These are phyloP conservation scores for Ceratocystis colombiana DNA, from an alignment of 2,329 filamentous ascomycete species.

Conservation along the genomic window DNA sequence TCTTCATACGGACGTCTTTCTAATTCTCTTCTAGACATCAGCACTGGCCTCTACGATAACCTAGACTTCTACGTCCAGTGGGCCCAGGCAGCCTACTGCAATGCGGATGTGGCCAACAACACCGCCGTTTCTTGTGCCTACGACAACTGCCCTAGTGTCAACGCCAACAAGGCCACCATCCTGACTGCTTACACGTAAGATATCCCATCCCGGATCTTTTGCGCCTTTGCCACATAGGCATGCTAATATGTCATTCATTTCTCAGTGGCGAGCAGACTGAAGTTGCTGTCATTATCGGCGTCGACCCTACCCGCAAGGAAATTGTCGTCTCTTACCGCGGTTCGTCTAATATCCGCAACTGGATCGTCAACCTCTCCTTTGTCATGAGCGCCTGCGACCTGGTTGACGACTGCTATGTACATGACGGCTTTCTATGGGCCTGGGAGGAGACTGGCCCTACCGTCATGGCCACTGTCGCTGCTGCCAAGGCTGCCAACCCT, in stretches of 20 bases:
- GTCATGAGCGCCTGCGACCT: slow-evolving; percentile 32
- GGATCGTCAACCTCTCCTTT: slow-evolving; percentile 46
- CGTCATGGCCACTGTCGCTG: slow-evolving; percentile 38
- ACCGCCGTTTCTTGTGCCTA: slow-evolving; percentile 23
- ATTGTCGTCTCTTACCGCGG: slow-evolving; percentile 55
- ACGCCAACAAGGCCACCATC: slow-evolving; percentile 21
- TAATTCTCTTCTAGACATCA: slow-evolving; percentile 16
- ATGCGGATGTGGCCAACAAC: slow-evolving; percentile 18
- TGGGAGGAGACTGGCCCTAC: slow-evolving; percentile 44
- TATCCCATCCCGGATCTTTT: not conserved
- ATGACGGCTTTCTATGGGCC: slow-evolving; percentile 49
- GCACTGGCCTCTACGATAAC: slow-evolving; percentile 14
- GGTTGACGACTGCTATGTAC: slow-evolving; percentile 41
- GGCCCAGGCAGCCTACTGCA: slow-evolving; percentile 25
- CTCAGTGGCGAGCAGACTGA: slow-evolving; percentile 37
- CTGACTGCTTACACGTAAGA: slow-evolving; percentile 24
- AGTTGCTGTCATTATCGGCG: slow-evolving; percentile 42
- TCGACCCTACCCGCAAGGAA: slow-evolving; percentile 40
- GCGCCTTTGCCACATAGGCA: slow-evolving; percentile 21
- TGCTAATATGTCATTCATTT: slow-evolving; percentile 26
- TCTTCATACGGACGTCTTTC: too few relatives aligned
- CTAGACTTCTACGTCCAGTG: slow-evolving; percentile 25
- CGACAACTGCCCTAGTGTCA: slow-evolving; percentile 21
- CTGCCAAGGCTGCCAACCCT: slow-evolving; percentile 40
- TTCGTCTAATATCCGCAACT: slow-evolving; percentile 49